Evolutionary conservation across 1,139 yeast genomes (phyloP).

Genomic region (Geotrichum macrosporum): DNA sequence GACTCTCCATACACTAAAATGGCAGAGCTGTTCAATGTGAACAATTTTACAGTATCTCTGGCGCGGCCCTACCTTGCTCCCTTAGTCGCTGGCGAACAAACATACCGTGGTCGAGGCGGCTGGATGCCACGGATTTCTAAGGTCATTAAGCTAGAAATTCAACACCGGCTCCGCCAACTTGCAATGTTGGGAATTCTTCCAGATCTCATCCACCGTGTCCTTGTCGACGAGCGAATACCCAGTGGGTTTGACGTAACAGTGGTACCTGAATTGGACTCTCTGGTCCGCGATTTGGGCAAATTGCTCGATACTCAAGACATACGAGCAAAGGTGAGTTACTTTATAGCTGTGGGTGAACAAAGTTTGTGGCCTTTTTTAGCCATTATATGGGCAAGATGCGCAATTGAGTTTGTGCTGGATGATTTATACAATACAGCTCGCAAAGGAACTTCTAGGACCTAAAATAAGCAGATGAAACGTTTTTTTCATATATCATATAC

Average conservation of each 20-base stretch:
- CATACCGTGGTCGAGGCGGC: constrained; percentile 53
- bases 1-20: constrained; percentile 78
- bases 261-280: constrained; percentile 74
- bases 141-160: constrained; percentile 60
- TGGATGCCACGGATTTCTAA: constrained; percentile 45
- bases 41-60: constrained; percentile 81
- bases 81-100: constrained; percentile 72
- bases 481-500: neutral
- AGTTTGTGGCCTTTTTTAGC: constrained; percentile 94
- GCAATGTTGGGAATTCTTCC: constrained; percentile 75
- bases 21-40: constrained; percentile 89
- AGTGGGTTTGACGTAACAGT: constrained; percentile 78
- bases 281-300: constrained; percentile 63
- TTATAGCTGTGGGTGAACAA: constrained; percentile 87
- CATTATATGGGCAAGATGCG: constrained; percentile 79
- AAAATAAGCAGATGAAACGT: neutral
- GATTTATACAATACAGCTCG: constrained; percentile 57
- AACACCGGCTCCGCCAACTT: constrained; percentile 75
- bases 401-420: constrained; percentile 84
- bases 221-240: constrained; percentile 86
- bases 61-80: constrained; percentile 95
- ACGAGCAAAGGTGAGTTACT: constrained; percentile 64
- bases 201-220: constrained; percentile 63
- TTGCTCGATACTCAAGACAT: constrained; percentile 69
- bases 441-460: constrained; percentile 12